These are phyloP conservation scores for Teratosphaeria viscida DNA, from an alignment of 2,329 filamentous ascomycete genomes.

Conservation along the genomic window DNA sequence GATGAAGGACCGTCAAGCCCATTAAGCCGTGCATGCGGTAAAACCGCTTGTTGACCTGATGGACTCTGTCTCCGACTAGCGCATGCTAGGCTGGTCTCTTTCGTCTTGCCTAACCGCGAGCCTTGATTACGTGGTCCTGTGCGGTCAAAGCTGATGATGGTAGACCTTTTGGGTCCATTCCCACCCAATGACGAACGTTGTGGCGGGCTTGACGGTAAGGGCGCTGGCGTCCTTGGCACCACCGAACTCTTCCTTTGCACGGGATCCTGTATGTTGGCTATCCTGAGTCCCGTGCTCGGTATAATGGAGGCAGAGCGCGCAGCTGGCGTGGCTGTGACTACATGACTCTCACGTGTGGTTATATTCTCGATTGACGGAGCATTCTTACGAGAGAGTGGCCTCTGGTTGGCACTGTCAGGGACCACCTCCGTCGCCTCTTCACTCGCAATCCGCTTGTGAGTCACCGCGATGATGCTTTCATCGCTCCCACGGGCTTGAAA, in stretches of 20 bases:
- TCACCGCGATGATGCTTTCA: neutral
- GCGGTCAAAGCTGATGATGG: constrained; percentile 19
- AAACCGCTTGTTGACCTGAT: neutral
- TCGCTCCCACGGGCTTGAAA: neutral
- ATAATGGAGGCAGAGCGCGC: neutral
- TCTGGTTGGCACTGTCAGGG: neutral
- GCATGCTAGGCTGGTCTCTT: constrained; percentile 1
- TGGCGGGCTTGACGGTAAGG: constrained; percentile 6
- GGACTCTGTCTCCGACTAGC: neutral
- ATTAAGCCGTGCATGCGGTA: constrained; percentile 1
- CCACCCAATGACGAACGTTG: neutral
- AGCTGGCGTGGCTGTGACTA: neutral
- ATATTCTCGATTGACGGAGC: neutral
- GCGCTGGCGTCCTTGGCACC: constrained; percentile 8
- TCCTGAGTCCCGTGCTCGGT: neutral
- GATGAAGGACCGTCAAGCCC: constrained; percentile 5
- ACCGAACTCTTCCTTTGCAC: neutral
- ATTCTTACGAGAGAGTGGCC: neutral
- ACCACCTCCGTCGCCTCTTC: neutral
- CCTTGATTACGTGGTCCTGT: constrained; percentile 24
- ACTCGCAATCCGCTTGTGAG: neutral
- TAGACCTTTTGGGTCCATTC: constrained; percentile 11
- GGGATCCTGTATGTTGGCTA: neutral
- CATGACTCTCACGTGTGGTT: neutral
- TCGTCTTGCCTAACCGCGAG: constrained; percentile 2